Percentiles rank a stretch among this genome's conserved stretches.
phyloP scores from a whole-genome alignment of 495 filamentous ascomycete species.

The Darksidea phi region DNA sequence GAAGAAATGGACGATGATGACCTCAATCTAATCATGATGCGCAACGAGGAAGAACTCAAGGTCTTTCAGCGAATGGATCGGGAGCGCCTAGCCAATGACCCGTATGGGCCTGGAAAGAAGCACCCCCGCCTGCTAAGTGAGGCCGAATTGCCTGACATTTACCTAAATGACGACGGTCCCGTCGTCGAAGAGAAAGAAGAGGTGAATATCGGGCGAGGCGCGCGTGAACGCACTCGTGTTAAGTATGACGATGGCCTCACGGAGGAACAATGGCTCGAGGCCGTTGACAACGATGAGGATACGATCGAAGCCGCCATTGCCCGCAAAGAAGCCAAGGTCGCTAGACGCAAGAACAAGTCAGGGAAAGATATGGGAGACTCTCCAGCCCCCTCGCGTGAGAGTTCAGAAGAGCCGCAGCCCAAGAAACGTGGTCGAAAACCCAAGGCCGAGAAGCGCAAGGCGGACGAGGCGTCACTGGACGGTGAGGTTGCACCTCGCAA shows the following conservation, averaged over 20 bases:
- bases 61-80: slow-evolving; percentile 62
- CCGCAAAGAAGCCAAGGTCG: slow-evolving; percentile 80
- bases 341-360: slow-evolving; percentile 62
- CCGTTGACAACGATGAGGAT: slow-evolving; percentile 94
- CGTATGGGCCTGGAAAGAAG: slow-evolving; percentile 71
- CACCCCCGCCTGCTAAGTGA: slow-evolving; percentile 82
- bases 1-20: slow-evolving; percentile 93
- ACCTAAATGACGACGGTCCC: slow-evolving; percentile 80
- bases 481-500: slow-evolving; percentile 80
- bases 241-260: slow-evolving; percentile 97
- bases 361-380: slow-evolving; percentile 62
- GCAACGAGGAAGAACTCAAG: slow-evolving; percentile 44
- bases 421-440: slow-evolving; percentile 81
- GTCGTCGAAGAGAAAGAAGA: slow-evolving; percentile 74
- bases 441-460: slow-evolving; percentile 76
- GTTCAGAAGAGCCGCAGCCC: slow-evolving; percentile 65
- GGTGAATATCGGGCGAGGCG: slow-evolving; percentile 73
- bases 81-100: slow-evolving; percentile 59
- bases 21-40: slow-evolving; percentile 69
- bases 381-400: slow-evolving; percentile 72
- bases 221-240: slow-evolving; percentile 87
- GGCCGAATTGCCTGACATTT: slow-evolving; percentile 87
- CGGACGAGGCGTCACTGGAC: slow-evolving; percentile 68
- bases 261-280: slow-evolving; percentile 93
- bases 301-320: slow-evolving; percentile 89